Evolutionary conservation across 768 basidiomycete species (phyloP), one percentile per base, ranked within the genome.

Genomic region (Auricularia cornea): DNA sequence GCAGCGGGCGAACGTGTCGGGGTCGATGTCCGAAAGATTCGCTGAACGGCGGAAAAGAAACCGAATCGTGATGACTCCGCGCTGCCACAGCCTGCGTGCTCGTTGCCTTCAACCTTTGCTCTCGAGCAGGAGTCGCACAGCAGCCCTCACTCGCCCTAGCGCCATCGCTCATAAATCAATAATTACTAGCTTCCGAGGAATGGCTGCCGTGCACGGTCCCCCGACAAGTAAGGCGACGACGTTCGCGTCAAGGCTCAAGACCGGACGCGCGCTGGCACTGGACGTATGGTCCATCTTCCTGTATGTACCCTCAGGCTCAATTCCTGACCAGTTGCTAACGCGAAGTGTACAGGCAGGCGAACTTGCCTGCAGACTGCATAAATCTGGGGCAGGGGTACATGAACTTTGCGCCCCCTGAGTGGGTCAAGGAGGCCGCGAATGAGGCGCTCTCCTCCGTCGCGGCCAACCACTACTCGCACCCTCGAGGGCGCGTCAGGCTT

Each of bases 301-400:
- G 92, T 91, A 65, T 59, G 78, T 75, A 8, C 59, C 28, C 51
- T n/a, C 6, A 26, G 26, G 28, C 54, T 6, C 20, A 5, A 10
- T 18, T 20, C 20, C 28, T 30, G 28, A 26, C 26, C 26, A 16
- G 10, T 16, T 8, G 23, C 54, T 57, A 26, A 28, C 54, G 54
- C 54, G 44, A 29, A 38, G 57, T 35, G 60, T 32, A 40, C 62
- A 52, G 35, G 23, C 72, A 97, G 94, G 87, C 81, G 48, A 96
- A 97, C 70, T 81, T 98, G 66, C 96, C 96, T 0, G 66, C 84
- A 11, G 92, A 98, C 72, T 93, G 92, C 67, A 90, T 99, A 72
- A 99, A 99, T 75, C 87, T 99, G 52, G 96, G 96, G 3, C 96
- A 86, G 73, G 89, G 89, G 3, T 95, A 93, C 76, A 95, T 95